Evolutionary conservation across 2,329 filamentous ascomycete genomes (phyloP), one percentile per base, ranked within the genome.

Genomic region (Ophiocordyceps unilateralis): DNA sequence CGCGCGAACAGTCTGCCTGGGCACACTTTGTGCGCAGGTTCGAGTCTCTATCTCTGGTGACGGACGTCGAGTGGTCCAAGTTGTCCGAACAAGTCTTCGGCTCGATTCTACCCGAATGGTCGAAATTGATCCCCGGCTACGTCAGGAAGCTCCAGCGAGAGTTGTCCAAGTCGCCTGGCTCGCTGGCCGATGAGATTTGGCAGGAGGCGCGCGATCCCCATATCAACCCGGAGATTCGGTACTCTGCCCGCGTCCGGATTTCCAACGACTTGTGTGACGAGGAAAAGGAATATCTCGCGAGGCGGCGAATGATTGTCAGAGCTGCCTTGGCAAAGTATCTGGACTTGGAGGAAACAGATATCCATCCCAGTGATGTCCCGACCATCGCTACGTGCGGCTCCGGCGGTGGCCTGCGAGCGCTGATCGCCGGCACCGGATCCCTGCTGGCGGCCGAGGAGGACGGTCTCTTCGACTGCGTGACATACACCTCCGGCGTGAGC

Each of bases 321-420:
- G 74, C 74, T 44, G 87, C 85, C 6, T 65, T 98, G 42, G 86
- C 88, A 2, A 78, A 69, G 42, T 98, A 96, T 55, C 73, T 98
- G 1, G 77, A 74, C 24, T 66, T 98, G 6, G 67, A 81, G 0
- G 85, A 88, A 56, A 68, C 74, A 14, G 82, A 89, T 3, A 77
- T 98, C n/a, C 77, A 96, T 54, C 84, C 86, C 0, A 86, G 94
- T 40, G 91, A 98, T 63, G 80, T 96, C 7, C 91, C 91, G 1
- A 78, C 80, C 3, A 95, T 98, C 56, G 89, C 89, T 34, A 81
- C 96, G 66, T 94, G 89, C 52, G 88, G 88, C 9, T 96, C 89
- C 2, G 91, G 91, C 10, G 91, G 91, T 44, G 91, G 91, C 0
- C 63, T 98, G 40, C 73, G 91, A 41, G 91, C 91, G 1, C 72